These are phyloP conservation scores for Cyberlindnera samutprakarnensis DNA, from an alignment of 805 yeast genomes.

Conservation along the genomic window DNA sequence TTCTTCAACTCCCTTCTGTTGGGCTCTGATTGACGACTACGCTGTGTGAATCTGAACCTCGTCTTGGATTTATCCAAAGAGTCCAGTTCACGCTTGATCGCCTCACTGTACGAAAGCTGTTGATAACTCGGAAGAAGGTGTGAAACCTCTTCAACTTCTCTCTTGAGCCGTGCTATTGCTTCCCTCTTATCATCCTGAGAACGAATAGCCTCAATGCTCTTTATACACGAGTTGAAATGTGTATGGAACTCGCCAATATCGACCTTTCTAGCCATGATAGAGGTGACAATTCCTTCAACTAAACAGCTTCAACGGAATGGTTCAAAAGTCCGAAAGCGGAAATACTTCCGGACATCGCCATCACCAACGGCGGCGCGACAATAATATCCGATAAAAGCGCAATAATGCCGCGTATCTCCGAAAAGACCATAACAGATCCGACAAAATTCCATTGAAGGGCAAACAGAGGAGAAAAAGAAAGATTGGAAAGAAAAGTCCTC, in stretches of 20 bases:
- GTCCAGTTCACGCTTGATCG: constrained; percentile 6
- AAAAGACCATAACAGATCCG: too few species aligned
- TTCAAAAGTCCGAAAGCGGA: too few species aligned
- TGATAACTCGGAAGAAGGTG: constrained; percentile 19
- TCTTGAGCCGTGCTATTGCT: constrained; percentile 5
- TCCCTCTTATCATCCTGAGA: background rate
- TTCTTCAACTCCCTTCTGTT: background rate
- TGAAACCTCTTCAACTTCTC: constrained; percentile 9
- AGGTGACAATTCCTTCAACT: too few species aligned
- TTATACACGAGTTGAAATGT: background rate
- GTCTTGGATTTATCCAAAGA: constrained; percentile 4
- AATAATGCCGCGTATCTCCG: too few species aligned
- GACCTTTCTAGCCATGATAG: constrained; percentile 1
- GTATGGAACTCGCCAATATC: constrained; percentile 7
- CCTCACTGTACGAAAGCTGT: constrained; percentile 14
- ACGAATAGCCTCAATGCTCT: background rate
- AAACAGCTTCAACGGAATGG: too few species aligned
- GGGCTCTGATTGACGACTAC: background rate
- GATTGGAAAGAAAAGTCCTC: too few species aligned
- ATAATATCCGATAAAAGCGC: too few species aligned
- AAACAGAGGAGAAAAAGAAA: too few species aligned
- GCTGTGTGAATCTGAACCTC: constrained; percentile 9
- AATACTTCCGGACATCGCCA: too few species aligned
- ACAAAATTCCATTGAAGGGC: too few species aligned
- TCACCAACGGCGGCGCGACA: too few species aligned